Evolutionary conservation across 2,329 filamentous ascomycete genomes (phyloP), one percentile per base, ranked within the genome.

Genomic region (Talaromyces sp.): DNA sequence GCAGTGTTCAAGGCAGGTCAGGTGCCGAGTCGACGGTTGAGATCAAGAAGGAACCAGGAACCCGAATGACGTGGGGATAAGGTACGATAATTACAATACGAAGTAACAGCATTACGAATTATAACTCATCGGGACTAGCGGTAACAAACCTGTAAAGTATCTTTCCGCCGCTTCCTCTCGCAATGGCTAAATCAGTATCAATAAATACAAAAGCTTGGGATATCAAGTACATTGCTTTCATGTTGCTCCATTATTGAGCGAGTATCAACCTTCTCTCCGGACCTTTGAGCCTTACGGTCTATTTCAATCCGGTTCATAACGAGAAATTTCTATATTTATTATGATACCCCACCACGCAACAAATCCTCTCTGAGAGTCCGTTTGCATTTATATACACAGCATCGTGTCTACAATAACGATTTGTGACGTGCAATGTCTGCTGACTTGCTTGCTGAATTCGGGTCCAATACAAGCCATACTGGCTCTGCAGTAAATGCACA

Each of bases 391-490:
- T 39, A 37, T 56, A 56, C 11, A 39, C 24, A 52, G 27, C 16
- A 56, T 39, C 37, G 19, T n/a, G 14, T 35, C 8, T 24, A 56
- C 33, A 39, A n/a, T 22, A 56, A 22, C 5, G 6, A 16, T 22
- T 1, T 3, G 22, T 24, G 19, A 19, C 19, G 22, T 37, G 59
- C 48, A 19, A 85, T 85, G 83, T 85, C 83, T 60, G 80, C 82
- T 64, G 84, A 86, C 69, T 76, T 86, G 24, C 78, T 84, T 54
- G 82, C 82, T 65, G 84, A 81, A 66, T 86, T 86, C 71, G 81
- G 76, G 37, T 64, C 69, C 62, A 50, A 48, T 47, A 48, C 39
- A 50, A 63, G 14, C 27, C 65, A 56, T 41, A 3, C 56, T 13
- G 47, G 41, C 43, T 24, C 45, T 27, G 41, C 13, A 16, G 52